These are phyloP conservation scores for Rhodosporidiobolus odoratus DNA, from an alignment of 768 basidiomycete species.

Conservation along the genomic window DNA sequence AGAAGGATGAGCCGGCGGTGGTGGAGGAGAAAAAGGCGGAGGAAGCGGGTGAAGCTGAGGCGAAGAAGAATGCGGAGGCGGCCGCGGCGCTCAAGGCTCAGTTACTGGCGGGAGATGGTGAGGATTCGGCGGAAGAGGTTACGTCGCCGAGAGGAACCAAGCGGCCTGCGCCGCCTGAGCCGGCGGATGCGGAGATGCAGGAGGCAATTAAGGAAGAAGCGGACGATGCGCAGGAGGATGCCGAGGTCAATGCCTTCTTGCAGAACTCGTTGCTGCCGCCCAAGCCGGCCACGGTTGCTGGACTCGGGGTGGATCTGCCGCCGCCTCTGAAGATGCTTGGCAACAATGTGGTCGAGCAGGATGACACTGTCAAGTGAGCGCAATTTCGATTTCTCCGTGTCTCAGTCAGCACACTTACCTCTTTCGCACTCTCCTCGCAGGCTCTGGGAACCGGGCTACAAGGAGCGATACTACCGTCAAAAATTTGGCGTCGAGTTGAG, in stretches of 20 bases:
- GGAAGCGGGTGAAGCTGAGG: slow-evolving; percentile 29
- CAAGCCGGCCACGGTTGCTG: slow-evolving; percentile 49
- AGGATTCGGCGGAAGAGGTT: not conserved
- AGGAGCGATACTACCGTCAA: slow-evolving; percentile 85
- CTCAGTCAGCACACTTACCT: not conserved
- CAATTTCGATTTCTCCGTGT: not conserved
- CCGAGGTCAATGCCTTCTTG: slow-evolving; percentile 37
- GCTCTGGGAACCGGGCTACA: slow-evolving; percentile 93
- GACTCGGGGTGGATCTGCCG: slow-evolving; percentile 46
- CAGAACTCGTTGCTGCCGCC: slow-evolving; percentile 46
- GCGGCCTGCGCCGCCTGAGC: slow-evolving; percentile 50
- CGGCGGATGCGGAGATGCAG: slow-evolving; percentile 13
- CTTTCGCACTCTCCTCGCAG: slow-evolving; percentile 49
- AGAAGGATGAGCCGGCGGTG: slow-evolving; percentile 31
- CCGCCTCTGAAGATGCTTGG: slow-evolving; percentile 62
- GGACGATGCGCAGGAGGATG: slow-evolving; percentile 42
- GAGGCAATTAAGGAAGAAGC: slow-evolving; percentile 37
- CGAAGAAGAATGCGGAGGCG: slow-evolving; percentile 21
- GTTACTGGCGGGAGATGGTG: not conserved
- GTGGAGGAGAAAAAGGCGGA: slow-evolving; percentile 29
- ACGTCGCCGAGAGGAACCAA: slow-evolving; percentile 49
- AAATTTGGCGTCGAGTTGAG: slow-evolving; percentile 75
- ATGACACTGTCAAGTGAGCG: slow-evolving; percentile 80
- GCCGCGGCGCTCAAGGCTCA: slow-evolving; percentile 30
- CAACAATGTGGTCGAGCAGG: slow-evolving; percentile 90